Conservation (phyloP, 2,329 filamentous ascomycete genomes). For the Parastagonospora nodorum region DNA sequence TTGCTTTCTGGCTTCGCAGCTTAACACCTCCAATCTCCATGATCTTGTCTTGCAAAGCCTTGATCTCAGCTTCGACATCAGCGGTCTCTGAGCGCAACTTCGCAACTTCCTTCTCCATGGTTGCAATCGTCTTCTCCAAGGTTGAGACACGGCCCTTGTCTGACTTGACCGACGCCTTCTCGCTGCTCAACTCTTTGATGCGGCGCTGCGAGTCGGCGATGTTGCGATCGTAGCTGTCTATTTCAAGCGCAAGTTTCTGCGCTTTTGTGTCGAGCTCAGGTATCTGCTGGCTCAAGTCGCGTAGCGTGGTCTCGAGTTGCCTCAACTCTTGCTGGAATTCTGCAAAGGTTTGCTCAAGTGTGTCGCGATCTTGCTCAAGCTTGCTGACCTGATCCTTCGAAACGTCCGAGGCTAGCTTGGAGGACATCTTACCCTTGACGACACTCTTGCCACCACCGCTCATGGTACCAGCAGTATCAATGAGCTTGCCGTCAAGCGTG, state of each 20-base stretch:
- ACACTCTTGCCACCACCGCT: slow-evolving; percentile 92
- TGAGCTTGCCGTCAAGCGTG: slow-evolving; percentile 90
- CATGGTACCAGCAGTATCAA: slow-evolving; percentile 99
- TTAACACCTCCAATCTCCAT: slow-evolving; percentile 98
- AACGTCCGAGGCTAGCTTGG: slow-evolving; percentile 85
- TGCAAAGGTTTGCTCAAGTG: slow-evolving; percentile 79
- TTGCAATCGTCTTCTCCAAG: slow-evolving; percentile 77
- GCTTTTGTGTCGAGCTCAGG: slow-evolving; percentile 86
- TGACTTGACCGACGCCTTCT: slow-evolving; percentile 78
- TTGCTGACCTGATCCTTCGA: slow-evolving; percentile 87
- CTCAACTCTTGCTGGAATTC: slow-evolving; percentile 84
- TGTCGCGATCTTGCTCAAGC: slow-evolving; percentile 84
- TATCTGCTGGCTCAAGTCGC: slow-evolving; percentile 75
- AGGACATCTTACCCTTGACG: slow-evolving; percentile 94
- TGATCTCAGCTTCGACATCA: slow-evolving; percentile 90
- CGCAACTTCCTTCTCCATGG: slow-evolving; percentile 76
- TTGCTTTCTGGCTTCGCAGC: slow-evolving; percentile 85
- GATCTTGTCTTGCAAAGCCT: slow-evolving; percentile 90
- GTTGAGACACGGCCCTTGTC: slow-evolving; percentile 75
- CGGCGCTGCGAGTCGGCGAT: slow-evolving; percentile 82
- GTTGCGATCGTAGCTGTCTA: slow-evolving; percentile 85
- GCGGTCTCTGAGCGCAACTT: slow-evolving; percentile 84
- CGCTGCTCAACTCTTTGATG: slow-evolving; percentile 80
- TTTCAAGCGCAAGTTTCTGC: slow-evolving; percentile 86
- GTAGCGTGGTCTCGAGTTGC: slow-evolving; percentile 74